Base-by-base conservation (phyloP, 2,329 filamentous ascomycete genomes). In the Phialocephala sp. region DNA sequence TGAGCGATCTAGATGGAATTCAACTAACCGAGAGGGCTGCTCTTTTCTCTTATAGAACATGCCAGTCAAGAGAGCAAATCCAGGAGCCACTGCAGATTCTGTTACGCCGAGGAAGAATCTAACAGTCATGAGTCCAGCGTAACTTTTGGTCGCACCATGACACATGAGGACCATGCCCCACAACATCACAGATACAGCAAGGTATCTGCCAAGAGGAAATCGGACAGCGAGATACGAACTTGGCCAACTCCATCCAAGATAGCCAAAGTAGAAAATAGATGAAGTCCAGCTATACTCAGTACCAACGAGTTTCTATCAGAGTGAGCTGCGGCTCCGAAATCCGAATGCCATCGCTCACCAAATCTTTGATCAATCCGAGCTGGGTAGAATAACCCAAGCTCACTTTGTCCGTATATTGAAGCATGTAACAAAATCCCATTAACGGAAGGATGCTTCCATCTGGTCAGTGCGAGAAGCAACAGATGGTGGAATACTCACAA, bases 31-130 rank as follows among this genome's bases (percentile, higher is more conserved):
- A 11, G 60, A 15, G 4, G 63, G 63, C 76, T 91, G 88, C 75
- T 90, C 88, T 6, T 79, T 68, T 72, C 89, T 87, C 0, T 86
- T 90, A 74, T 90, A 90, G 71, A 82, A 89, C 1, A 83, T 80
- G 9, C 82, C 80, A 1, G 89, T 80, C 65, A 88, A 84, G 59
- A 82, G 82, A 84, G 89, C 88, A 77, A 89, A 90, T 0, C 82
- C 83, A 0, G 89, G 89, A 0, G 86, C 89, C 1, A 91, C 87
- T 0, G 87, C 86, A 0, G 87, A 81, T 73, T 91, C 89, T 60
- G 88, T 88, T 0, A 88, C 80, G 24, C 89, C 89, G 0, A 91
- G 80, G 70, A 91, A 85, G 73, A 90, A 87, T 0, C 89, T 83
- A 54, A 89, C 82, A 0, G 84, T 85, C 43, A 89, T 81, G 0